Evolutionary conservation across 805 yeast genomes (phyloP), one percentile per base, ranked within the genome.

Genomic region (Yarrowia osloensis): DNA sequence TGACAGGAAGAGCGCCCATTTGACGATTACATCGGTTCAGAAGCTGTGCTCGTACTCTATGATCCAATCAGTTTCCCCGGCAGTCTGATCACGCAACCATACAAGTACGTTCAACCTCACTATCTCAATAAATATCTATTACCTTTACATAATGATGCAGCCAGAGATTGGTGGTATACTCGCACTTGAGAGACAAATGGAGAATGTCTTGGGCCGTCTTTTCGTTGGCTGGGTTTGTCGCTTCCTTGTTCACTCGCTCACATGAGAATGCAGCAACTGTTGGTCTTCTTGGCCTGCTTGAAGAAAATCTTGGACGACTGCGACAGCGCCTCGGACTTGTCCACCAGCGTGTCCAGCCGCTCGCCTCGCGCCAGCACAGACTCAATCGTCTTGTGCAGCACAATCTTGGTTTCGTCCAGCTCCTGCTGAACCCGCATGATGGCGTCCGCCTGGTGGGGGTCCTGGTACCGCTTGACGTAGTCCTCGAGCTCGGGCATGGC

Each of bases 401-500:
- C 97, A 73, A 94, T 91, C 81, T 95, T 95, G 40, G 99, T 95
- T 76, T 95, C 99, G 78, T 95, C 99, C 73, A 95, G 85, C 78
- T 95, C 99, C 76, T 92, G 96, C 81, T 95, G 99, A 24, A 95
- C 99, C 77, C 89, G 90, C 96, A 95, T 88, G 70, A 95, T 87
- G 12, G 97, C 89, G 77, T 95, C 99, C 0, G 98, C 98, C 81
- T 95, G 97, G 47, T 89, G 84, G 33, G 99, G 99, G 77, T 95
- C 97, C 80, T 95, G 99, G 79, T 95, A 95, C 74, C 90, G 90
- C 73, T 81, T 80, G 71, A 95, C 80, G 76, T 92, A 92, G 28
- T 79, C 80, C 35, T 87, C 89, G 73, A 94, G 81, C 69, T 84
- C 85, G 28, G 85, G 85, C 76, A 84, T 86, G 44, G 79, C 78